phyloP scores from a whole-genome alignment of 345 rosid species.

The Aurinia saxatilis region DNA sequence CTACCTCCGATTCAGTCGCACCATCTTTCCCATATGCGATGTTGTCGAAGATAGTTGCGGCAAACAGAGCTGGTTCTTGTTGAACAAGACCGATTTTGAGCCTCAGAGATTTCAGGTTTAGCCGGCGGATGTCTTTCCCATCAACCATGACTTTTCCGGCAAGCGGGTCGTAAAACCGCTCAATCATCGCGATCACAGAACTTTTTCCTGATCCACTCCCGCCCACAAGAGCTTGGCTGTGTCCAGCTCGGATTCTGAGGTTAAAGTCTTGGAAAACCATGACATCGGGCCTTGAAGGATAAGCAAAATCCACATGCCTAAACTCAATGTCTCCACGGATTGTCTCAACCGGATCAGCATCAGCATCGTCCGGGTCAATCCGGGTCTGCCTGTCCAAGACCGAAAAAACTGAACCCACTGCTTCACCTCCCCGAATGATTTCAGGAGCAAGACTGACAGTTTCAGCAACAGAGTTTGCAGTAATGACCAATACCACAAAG shows the following conservation, averaged over 20 bases:
- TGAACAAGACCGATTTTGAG: constrained; percentile 91
- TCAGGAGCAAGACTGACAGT: constrained; percentile 99
- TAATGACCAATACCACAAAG: constrained; percentile 85
- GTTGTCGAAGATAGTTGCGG: constrained; percentile 89
- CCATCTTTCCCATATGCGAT: constrained; percentile 93
- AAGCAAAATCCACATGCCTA: constrained; percentile 88
- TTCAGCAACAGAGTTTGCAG: constrained; percentile 98
- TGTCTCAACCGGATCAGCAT: constrained; percentile 76
- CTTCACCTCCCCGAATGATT: constrained; percentile 93
- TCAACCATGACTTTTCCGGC: constrained; percentile 93
- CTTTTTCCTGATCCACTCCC: constrained; percentile 99
- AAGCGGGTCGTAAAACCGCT: constrained; percentile 81
- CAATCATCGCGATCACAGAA: constrained; percentile 86
- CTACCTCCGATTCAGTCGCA: constrained; percentile 83
- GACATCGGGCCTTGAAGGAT: constrained; percentile 89
- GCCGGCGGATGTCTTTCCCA: constrained; percentile 81
- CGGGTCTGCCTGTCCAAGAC: constrained; percentile 70
- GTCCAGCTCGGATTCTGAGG: constrained; percentile 92
- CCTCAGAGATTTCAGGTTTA: constrained; percentile 83
- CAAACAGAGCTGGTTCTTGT: constrained; percentile 94
- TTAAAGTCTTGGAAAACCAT: constrained; percentile 68
- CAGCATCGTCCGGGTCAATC: constrained; percentile 92
- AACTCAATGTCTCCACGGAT: constrained; percentile 93
- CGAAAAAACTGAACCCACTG: constrained; percentile 91
- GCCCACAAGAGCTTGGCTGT: constrained; percentile 97